Percentiles rank a stretch among this genome's conserved stretches.
Conservation (phyloP, 768 basidiomycete species). For the Podaxis pistillaris region DNA sequence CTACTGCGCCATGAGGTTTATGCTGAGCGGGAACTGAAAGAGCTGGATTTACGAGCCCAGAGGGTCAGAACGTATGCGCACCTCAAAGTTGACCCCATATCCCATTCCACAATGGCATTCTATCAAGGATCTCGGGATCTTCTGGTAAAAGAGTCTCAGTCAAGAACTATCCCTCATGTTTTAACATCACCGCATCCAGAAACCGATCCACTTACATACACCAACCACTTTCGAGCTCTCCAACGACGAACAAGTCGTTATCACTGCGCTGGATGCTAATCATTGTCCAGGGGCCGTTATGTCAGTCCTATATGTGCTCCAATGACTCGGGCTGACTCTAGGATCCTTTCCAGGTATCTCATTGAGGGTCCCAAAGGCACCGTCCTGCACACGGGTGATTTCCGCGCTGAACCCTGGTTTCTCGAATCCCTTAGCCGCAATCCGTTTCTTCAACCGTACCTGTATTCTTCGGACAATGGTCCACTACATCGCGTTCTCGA, state of each 20-base stretch:
- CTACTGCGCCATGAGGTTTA: slow-evolving; percentile 75
- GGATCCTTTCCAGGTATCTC: slow-evolving; percentile 60
- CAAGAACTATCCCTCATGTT: neutral
- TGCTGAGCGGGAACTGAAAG: slow-evolving; percentile 56
- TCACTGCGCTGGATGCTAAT: slow-evolving; percentile 88
- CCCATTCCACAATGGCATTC: slow-evolving; percentile 45
- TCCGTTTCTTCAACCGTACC: slow-evolving; percentile 69
- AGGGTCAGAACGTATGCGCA: slow-evolving; percentile 63
- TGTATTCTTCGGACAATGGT: slow-evolving; percentile 32
- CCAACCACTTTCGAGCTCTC: slow-evolving; percentile 64
- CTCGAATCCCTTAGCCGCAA: slow-evolving; percentile 66
- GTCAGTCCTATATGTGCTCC: slow-evolving; percentile 39
- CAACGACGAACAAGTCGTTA: slow-evolving; percentile 54
- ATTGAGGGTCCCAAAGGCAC: slow-evolving; percentile 69
- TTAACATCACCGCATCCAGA: slow-evolving; percentile 34
- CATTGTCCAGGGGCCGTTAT: slow-evolving; percentile 95
- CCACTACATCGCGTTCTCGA: slow-evolving; percentile 50
- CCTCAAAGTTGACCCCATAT: slow-evolving; percentile 54
- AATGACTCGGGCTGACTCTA: neutral
- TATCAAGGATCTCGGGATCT: slow-evolving; percentile 64
- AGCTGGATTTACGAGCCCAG: slow-evolving; percentile 48
- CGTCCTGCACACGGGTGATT: slow-evolving; percentile 90
- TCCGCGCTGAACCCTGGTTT: slow-evolving; percentile 85
- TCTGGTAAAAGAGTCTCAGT: slow-evolving; percentile 43
- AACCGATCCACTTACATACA: slow-evolving; percentile 55